Base-by-base conservation (phyloP, 2,329 filamentous ascomycete genomes). In the Colletotrichum sp. region DNA sequence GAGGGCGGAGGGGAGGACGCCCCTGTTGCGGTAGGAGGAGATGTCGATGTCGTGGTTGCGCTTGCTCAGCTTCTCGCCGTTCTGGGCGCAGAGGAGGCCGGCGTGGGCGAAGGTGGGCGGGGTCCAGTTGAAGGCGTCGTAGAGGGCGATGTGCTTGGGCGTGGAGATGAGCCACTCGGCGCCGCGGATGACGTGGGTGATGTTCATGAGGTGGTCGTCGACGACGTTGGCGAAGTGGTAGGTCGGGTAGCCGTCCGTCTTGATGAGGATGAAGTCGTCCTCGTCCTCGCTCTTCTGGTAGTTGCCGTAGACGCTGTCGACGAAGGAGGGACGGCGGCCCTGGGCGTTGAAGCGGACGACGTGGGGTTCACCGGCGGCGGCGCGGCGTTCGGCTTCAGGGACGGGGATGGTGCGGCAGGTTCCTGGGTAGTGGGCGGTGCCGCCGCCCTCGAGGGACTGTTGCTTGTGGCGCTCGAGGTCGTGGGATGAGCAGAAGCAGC, bases 211-310 rank as follows among this genome's bases (percentile, higher is more conserved):
- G 83, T 98, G 95, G 81, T 99, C 97, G 82, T 99, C 97, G 6
- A 99, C 93, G 11, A 99, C 96, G 81, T 98, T 99, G 6, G 97
- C 97, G 77, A 99, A 93, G 84, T 99, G 97, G 82, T 99, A 99
- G 0, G 98, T 99, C 0, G 97, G 97, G 78, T 94, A 94, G 0
- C 96, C 96, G 82, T 99, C 97, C 1, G 93, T 93, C 84, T 99
- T 99, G 76, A 98, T 87, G 55, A 99, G 88, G 76, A 99, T 94
- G 25, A 96, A 96, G 81, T 98, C 96, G 79, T 97, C 95, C 83
- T 93, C 85, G 68, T 85, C 78, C 78, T 89, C 82, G 80, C 86
- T 85, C 82, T 90, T 89, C 85, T 89, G 86, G 78, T 94, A 92
- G 13, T 85, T 83, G 44, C 95, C 95, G 81, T 98, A 98, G 12